These are phyloP conservation scores for Boletus sensibilis DNA, from an alignment of 768 basidiomycete genomes.

Conservation along the genomic window DNA sequence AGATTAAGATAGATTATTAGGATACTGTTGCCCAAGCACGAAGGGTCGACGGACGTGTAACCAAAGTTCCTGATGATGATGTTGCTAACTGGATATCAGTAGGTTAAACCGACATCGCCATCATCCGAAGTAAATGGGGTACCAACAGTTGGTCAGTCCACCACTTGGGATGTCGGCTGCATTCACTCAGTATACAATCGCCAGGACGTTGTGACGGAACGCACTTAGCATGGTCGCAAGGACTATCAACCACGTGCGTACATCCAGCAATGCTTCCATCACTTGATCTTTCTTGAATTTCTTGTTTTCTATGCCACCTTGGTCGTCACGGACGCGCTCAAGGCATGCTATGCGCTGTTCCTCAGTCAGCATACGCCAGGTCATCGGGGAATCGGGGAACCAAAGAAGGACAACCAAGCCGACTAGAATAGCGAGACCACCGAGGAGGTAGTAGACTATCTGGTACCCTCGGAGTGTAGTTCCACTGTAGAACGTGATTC, in stretches of 20 bases:
- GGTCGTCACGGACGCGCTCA: conserved; percentile 41
- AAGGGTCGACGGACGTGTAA: conserved; percentile 12
- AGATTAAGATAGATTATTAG: not conserved
- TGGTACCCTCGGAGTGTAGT: conserved; percentile 27
- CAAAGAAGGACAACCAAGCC: conserved; percentile 34
- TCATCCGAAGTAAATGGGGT: not conserved
- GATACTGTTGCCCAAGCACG: not conserved
- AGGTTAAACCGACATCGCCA: not conserved
- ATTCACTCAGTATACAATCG: not conserved
- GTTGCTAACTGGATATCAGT: conserved; percentile 11
- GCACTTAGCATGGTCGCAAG: conserved; percentile 21
- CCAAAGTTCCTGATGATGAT: conserved; percentile 26
- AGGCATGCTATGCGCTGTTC: conserved; percentile 38
- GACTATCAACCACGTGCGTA: conserved; percentile 30
- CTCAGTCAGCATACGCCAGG: conserved; percentile 35
- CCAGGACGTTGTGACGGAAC: not conserved
- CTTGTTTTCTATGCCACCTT: conserved; percentile 9
- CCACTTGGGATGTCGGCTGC: conserved; percentile 24
- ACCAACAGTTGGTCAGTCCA: conserved; percentile 19
- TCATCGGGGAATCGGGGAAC: conserved; percentile 42
- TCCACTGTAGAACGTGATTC: conserved; percentile 35
- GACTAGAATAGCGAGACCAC: conserved; percentile 39
- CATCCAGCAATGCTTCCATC: conserved; percentile 19
- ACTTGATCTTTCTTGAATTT: conserved; percentile 1
- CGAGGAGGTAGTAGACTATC: conserved; percentile 31